Evolutionary conservation across 495 filamentous ascomycete genomes (phyloP).

Genomic region (Xylaria scruposa): DNA sequence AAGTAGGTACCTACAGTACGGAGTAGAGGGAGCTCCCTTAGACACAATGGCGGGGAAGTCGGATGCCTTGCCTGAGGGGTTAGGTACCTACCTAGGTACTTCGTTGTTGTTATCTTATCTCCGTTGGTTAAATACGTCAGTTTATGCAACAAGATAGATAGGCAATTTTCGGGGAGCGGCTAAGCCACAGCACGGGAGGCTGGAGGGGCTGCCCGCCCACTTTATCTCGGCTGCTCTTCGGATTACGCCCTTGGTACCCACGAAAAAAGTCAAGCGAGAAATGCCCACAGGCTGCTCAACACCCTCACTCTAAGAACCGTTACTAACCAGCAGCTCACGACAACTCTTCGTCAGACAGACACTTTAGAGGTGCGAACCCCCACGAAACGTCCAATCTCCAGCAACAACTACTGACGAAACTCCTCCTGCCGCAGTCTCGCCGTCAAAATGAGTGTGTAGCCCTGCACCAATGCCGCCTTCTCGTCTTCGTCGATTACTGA

Average conservation of each 20-base stretch:
- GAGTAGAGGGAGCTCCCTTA: neutral
- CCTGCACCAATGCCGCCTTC: constrained; percentile 8
- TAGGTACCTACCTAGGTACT: no score
- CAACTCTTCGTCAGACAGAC: constrained; percentile 35
- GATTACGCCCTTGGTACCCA: constrained; percentile 37
- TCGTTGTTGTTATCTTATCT: constrained; percentile 16
- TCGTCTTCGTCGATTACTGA: constrained; percentile 39
- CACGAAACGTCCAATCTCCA: neutral
- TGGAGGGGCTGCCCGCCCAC: neutral
- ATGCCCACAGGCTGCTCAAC: constrained; percentile 31
- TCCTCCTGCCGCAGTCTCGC: constrained; percentile 32
- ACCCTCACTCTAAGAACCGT: constrained; percentile 25
- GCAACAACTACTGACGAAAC: constrained; percentile 28
- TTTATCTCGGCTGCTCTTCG: constrained; percentile 38
- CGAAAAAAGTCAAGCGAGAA: constrained; percentile 43
- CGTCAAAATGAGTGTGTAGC: constrained; percentile 45
- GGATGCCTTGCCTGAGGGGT: neutral
- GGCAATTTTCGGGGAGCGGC: neutral
- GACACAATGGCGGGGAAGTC: neutral
- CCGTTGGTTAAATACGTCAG: neutral
- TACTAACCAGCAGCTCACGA: constrained; percentile 31
- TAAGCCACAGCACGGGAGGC: constrained; percentile 13
- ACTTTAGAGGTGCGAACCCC: constrained; percentile 36
- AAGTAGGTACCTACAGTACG: neutral
- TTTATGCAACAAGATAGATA: neutral